Base-by-base conservation (phyloP, 2,329 filamentous ascomycete species). In the Fusarium decemcellulare region DNA sequence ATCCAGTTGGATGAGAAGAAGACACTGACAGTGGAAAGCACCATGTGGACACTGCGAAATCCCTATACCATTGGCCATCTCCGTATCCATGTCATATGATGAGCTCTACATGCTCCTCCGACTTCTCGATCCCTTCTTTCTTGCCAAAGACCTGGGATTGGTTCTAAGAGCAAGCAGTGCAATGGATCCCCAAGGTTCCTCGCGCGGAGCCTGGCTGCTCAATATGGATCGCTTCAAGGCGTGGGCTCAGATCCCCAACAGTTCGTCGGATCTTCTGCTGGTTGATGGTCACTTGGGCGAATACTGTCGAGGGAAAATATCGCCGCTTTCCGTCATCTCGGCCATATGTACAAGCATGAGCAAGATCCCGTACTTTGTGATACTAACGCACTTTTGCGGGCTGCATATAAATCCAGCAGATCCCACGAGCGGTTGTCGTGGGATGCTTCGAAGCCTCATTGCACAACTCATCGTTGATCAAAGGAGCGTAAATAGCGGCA, bases 321-420 rank as follows among this genome's bases (percentile, higher is more conserved):
- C 59, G n/a, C 51, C 59, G 12, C 44, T 61, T 23, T 61, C 59
- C 11, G 59, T 61, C 6, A 16, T 61, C 0, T 50, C 59, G 27
- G 59, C 51, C 2, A 61, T 18, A 14, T 51, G 56, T 39, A 14
- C 52, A n/a, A 51, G 43, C 16, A 61, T 61, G 43, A 18, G 18
- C 34, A 51, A 43, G 12, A 9, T 15, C 7, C 32, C 50, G 5
- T 11, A 43, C 43, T 29, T 48, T 5, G 14, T 36, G 14, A 50
- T 61, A 23, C 30, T 61, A 11, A 37, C 29, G 6, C 42, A 55
- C 16, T 61, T 55, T 14, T 55, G 50, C 34, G 58, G 51, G 9
- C 29, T 61, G 6, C 58, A 61, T n/a, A 42, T 50, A 9, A 50
- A 16, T 14, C 4, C 29, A 4, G 34, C 7, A 16, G 43, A 61